phyloP scores from a whole-genome alignment of 371 early-diverging fungal genomes.

The Catenaria anguillulae region DNA sequence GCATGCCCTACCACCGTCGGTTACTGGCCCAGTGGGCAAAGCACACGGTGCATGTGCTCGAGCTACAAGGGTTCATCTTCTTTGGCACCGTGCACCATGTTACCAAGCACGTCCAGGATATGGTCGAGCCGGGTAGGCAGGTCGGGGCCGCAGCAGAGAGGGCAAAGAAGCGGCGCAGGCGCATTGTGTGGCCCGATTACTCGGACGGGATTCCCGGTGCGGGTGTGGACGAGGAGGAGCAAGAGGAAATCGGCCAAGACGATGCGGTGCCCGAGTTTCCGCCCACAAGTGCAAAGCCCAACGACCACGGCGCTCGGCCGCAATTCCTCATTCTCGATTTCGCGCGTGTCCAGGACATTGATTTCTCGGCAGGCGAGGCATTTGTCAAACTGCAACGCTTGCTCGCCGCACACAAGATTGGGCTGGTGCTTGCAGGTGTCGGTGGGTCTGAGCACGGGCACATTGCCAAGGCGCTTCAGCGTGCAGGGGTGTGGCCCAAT shows the following conservation, averaged over 20 bases:
- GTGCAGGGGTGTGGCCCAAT: neutral
- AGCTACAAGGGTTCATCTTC: slow-evolving; percentile 82
- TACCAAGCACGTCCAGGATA: slow-evolving; percentile 53
- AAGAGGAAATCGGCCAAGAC: neutral
- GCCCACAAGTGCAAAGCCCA: too few relatives aligned
- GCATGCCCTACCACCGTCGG: slow-evolving; percentile 70
- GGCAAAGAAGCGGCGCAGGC: neutral
- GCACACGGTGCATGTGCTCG: slow-evolving; percentile 65
- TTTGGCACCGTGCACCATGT: slow-evolving; percentile 87
- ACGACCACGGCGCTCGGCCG: neutral
- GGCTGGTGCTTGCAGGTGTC: slow-evolving; percentile 72
- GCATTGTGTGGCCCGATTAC: neutral
- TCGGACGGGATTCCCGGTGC: neutral
- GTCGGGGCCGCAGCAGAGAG: neutral
- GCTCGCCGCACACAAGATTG: slow-evolving; percentile 49
- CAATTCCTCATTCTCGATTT: slow-evolving; percentile 75
- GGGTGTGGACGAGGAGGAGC: neutral
- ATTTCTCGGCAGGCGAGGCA: slow-evolving; percentile 86
- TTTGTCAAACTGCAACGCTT: slow-evolving; percentile 74
- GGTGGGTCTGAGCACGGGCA: neutral
- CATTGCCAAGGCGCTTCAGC: neutral
- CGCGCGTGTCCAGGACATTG: slow-evolving; percentile 73
- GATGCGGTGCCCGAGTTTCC: neutral
- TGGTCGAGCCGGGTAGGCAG: slow-evolving; percentile 25
- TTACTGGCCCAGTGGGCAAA: slow-evolving; percentile 66